A percentile compares a stretch with the other conserved stretches of the same genome.
Conservation (phyloP, 805 yeast genomes). For the Candida maesae region DNA sequence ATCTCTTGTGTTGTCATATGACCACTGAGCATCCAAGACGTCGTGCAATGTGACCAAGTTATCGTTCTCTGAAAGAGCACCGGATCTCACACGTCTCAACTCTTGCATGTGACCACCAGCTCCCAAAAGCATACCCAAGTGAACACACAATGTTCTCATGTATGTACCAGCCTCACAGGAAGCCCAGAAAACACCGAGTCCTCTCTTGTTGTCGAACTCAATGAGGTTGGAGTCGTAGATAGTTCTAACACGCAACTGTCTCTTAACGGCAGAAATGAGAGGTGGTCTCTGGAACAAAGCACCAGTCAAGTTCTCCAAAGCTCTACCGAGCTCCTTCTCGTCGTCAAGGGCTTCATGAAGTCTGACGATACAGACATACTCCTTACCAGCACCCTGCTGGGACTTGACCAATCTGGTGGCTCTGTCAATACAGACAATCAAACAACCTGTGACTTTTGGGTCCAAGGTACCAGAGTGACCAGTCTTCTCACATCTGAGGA, state of each 20-base stretch:
- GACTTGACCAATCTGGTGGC: constrained; percentile 98
- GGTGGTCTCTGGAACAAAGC: constrained; percentile 99
- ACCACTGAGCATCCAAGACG: constrained; percentile 97
- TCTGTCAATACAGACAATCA: constrained; percentile 96
- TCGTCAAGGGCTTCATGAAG: constrained; percentile 90
- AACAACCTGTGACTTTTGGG: constrained; percentile 98
- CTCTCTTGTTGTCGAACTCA: constrained; percentile 96
- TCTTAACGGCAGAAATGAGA: constrained; percentile 95
- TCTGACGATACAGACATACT: constrained; percentile 96
- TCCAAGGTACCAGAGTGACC: constrained; percentile 99
- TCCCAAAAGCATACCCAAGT: constrained; percentile 95
- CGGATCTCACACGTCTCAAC: constrained; percentile 97
- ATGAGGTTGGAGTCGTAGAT: constrained; percentile 93
- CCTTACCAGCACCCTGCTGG: constrained; percentile 99
- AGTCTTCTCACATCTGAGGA: constrained; percentile 91
- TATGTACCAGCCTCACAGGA: constrained; percentile 99
- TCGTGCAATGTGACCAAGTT: constrained; percentile 95
- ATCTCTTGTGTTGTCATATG: constrained; percentile 94
- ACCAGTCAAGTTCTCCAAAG: constrained; percentile 93
- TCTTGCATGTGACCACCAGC: constrained; percentile 99
- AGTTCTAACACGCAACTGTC: constrained; percentile 97
- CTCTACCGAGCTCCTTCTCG: constrained; percentile 81
- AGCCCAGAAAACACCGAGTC: constrained; percentile 98
- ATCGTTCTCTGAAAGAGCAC: constrained; percentile 89
- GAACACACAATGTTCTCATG: constrained; percentile 99